Evolutionary conservation across 164 flowering plant species (phyloP), one percentile per base, ranked within the genome.

Genomic region (Sedum album): DNA sequence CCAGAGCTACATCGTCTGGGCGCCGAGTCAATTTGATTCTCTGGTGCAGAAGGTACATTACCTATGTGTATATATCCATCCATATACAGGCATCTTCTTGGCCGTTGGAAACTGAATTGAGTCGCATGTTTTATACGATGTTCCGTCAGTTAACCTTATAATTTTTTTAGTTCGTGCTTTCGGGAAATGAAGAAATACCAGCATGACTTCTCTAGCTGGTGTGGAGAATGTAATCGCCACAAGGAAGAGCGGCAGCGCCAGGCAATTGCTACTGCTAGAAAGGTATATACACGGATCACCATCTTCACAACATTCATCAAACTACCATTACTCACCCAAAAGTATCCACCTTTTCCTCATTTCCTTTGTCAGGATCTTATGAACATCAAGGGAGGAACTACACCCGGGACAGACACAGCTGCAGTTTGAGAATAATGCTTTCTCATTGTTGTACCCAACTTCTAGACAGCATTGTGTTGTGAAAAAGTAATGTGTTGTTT

Each of bases 11-110:
- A 57, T 84, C 85, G 65, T 74, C 89, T 48, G 99, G 97, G 2
- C 81, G 77, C 49, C 86, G 99, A 74, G 77, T 86, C 73, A 94
- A 91, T 80, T 80, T 94, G 65, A 76, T 94, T 11, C 53, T 94
- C 41, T 94, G 99, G 99, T 94, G 99, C 79, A 82, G 97, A 82
- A 94, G 99, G 99, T 91, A 83, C 55, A 23, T 51, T 21, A 48
- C n/a, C n/a, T 51, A 21, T 9, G 15, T 41, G 15, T 41, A 2
- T 26, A 1, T 55, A 55, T 55, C 26, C 31, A 25, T 0, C 2
- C 6, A 28, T 25, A 55, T 31, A 55, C 18, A 2, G 26, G n/a
- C n/a, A n/a, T n/a, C n/a, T n/a, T n/a, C n/a, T n/a, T n/a, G 0
- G 14, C 18, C 31, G 26, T 25, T 4, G 31, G 14, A 26, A 11